Base-by-base conservation (phyloP, 2,329 filamentous ascomycete species). In the Ascochyta pisi region DNA sequence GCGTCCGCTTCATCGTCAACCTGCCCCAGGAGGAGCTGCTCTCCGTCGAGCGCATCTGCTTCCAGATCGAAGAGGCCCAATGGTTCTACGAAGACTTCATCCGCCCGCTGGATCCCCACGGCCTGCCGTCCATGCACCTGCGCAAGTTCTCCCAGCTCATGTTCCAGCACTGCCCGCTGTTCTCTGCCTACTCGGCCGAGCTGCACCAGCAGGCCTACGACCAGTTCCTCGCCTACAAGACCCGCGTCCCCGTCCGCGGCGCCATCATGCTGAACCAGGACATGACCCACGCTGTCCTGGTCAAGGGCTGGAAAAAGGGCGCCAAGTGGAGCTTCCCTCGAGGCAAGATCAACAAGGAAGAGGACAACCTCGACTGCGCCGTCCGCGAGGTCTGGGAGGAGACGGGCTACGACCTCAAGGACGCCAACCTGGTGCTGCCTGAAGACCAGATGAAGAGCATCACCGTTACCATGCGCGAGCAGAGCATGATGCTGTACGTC, bases 41-140 rank as follows among this genome's bases (percentile, higher is more conserved):
- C 64, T 92, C 91, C 2, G 90, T 96, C 54, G 91, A 92, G 73
- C 89, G 95, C 73, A 95, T 99, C 78, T 98, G 94, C 79, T 99
- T 99, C 76, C 93, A 98, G 79, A 90, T 99, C 67, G 95, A 99
- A 78, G 96, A 99, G 79, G 95, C 95, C 68, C 96, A 99, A 87
- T 99, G 95, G 95, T 99, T 96, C 79, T 99, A 99, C 85, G 95
- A 99, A 82, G 95, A 99, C 78, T 99, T 99, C 74, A 92, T 99
- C 75, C 91, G 95, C 43, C 93, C 94, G 35, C 82, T 95, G 62
- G 90, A 97, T 76, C 89, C 92, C 48, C 84, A 84, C 35, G 84
- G 84, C 38, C 83, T 99, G 10, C 95, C 95, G 4, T 92, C 90
- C 51, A 89, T 98, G 82, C 86, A 88, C 41, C 84, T 99, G 31